Base-by-base conservation (phyloP, 306 rosid species). In the Arachis stenosperma region DNA sequence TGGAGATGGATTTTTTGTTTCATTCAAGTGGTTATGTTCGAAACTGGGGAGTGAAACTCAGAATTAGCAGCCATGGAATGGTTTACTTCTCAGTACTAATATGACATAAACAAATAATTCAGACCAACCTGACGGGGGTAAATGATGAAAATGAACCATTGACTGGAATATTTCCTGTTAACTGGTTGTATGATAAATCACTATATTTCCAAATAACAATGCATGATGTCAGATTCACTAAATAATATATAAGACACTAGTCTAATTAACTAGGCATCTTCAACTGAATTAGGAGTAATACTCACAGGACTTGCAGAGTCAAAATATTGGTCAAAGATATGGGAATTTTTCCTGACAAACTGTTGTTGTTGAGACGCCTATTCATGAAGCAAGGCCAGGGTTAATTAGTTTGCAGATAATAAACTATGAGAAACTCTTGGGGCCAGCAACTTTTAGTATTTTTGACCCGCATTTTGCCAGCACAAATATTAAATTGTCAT, bases 331-430 rank as follows among this genome's bases (percentile, higher is more conserved):
- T 86, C 83, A 90, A 84, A 22, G 53, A 0, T 53, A 3, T 0
- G 11, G 96, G 90, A 84, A 90, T 90, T 14, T 0, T 0, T 68
- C 85, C 96, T 0, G 62, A 2, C 75, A 90, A 81, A 78, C 33
- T 82, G 85, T 87, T 90, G 85, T 90, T 85, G 90, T 87, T 87
- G 68, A 90, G 92, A 80, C 92, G 96, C 89, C 96, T 90, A 69
- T 71, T 39, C 67, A 73, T 8, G 44, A 39, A 50, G 74, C 29
- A 69, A 42, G 52, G 73, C 62, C 17, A 69, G 42, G 58, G 73
- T 61, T 9, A 7, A 60, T 84, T 77, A 76, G 39, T 65, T 65
- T 47, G 51, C 36, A 64, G 30, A 66, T 41, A 69, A 63, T 30
- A 29, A 41, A 9, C 70, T 39, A n/a, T 40, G 27, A 22, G 27